Evolutionary conservation across 2,329 filamentous ascomycete genomes (phyloP).

Genomic region (Colletotrichum euphorbiae): DNA sequence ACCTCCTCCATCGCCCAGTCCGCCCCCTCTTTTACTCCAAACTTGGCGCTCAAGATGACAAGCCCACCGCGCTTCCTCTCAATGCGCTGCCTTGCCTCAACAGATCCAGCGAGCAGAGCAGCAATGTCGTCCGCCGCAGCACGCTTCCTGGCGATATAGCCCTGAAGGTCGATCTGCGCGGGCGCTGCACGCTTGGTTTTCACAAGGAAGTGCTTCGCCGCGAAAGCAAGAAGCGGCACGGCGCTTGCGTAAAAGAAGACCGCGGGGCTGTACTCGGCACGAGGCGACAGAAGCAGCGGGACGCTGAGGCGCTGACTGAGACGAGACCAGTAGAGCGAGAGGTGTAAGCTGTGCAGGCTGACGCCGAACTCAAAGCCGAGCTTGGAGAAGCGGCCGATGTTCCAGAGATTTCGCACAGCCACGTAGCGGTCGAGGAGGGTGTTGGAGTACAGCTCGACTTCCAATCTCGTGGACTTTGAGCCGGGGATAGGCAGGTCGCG

Average conservation of each 20-base stretch:
- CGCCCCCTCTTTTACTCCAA: slow-evolving; percentile 52
- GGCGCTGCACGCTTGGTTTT: slow-evolving; percentile 16
- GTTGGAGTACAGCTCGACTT: slow-evolving; percentile 56
- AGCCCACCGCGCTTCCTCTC: slow-evolving; percentile 54
- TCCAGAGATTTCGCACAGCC: slow-evolving; percentile 57
- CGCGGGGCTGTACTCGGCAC: slow-evolving; percentile 43
- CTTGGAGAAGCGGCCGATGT: slow-evolving; percentile 54
- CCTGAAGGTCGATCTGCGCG: slow-evolving; percentile 36
- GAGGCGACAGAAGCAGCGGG: slow-evolving; percentile 55
- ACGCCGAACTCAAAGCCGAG: slow-evolving; percentile 59
- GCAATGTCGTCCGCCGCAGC: slow-evolving; percentile 59
- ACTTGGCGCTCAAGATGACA: slow-evolving; percentile 63
- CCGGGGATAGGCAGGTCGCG: slow-evolving; percentile 48
- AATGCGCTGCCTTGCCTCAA: slow-evolving; percentile 52
- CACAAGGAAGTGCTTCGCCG: slow-evolving; percentile 50
- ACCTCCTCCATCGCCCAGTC: slow-evolving; percentile 55
- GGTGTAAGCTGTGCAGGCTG: slow-evolving; percentile 54
- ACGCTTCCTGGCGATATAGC: slow-evolving; percentile 50
- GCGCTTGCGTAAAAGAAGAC: slow-evolving; percentile 54
- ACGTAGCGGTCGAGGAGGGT: slow-evolving; percentile 52
- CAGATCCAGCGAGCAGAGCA: slow-evolving; percentile 54
- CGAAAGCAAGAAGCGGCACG: slow-evolving; percentile 55
- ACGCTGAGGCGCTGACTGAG: slow-evolving; percentile 58
- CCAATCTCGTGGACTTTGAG: slow-evolving; percentile 49
- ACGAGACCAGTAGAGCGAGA: slow-evolving; percentile 61